A percentile compares a stretch with the other conserved stretches of the same genome.
Evolutionary conservation across 148 eudicot genomes (phyloP).

Genomic region (Rhododendron ovatum): DNA sequence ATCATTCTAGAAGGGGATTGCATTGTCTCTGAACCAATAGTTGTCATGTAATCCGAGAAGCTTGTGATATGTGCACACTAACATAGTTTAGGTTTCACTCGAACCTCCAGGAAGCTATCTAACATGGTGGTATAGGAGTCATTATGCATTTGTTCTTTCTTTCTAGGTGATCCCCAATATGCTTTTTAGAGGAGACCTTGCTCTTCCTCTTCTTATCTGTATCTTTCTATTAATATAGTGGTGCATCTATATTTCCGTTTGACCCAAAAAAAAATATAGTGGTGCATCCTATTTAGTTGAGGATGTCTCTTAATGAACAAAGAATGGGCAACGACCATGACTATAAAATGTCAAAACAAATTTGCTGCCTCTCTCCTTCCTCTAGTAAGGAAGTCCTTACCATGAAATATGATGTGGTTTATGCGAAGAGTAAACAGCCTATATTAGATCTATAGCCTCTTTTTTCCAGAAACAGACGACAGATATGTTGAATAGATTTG

Average conservation of each 20-base stretch:
- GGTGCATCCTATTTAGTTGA: background rate
- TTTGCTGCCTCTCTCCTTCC: background rate
- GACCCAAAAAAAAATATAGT: background rate
- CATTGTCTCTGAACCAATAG: background rate
- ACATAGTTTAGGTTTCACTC: background rate
- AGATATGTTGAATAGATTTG: background rate
- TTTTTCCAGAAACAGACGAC: background rate
- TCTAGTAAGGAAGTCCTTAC: background rate
- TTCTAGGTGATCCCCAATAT: background rate
- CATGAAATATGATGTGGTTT: background rate
- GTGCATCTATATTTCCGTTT: background rate
- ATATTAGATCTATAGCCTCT: background rate
- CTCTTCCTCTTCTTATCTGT: background rate
- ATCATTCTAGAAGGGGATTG: background rate
- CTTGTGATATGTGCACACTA: background rate
- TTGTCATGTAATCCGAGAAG: background rate
- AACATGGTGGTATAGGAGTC: background rate
- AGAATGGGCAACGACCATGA: background rate
- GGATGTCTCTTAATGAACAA: background rate
- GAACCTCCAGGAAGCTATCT: background rate
- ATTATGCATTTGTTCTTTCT: background rate
- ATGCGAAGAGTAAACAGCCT: background rate
- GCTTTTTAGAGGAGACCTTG: background rate
- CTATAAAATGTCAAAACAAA: background rate
- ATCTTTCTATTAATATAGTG: background rate